These are phyloP conservation scores for Neurospora sp. DNA, from an alignment of 495 filamentous ascomycete species.

Conservation along the genomic window DNA sequence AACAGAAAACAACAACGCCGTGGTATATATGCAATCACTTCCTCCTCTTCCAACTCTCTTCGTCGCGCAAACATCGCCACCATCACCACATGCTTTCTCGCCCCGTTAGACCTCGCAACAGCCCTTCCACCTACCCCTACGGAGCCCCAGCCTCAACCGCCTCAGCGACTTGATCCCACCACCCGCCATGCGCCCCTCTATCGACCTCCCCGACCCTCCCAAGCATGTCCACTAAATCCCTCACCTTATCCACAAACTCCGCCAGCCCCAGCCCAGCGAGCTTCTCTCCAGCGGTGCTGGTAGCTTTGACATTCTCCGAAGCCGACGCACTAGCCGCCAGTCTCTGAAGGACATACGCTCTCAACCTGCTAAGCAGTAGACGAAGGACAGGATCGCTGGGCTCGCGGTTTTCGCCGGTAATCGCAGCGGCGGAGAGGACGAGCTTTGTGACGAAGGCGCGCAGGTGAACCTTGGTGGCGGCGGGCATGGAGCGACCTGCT, in stretches of 20 bases:
- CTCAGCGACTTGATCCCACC: constrained; percentile 65
- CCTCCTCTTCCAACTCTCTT: background rate
- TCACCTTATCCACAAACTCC: constrained; percentile 82
- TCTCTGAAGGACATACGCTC: constrained; percentile 64
- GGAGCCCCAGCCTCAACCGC: constrained; percentile 26
- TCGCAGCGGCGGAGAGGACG: constrained; percentile 29
- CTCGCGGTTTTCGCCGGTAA: constrained; percentile 20
- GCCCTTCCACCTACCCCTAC: too few relatives aligned
- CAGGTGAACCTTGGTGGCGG: constrained; percentile 49
- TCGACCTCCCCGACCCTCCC: constrained; percentile 68
- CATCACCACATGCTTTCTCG: too few relatives aligned
- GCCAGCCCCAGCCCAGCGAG: constrained; percentile 70
- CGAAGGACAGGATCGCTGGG: constrained; percentile 71
- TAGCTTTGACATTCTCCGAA: constrained; percentile 70
- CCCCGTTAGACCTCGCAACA: too few relatives aligned
- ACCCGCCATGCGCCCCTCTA: constrained; percentile 61
- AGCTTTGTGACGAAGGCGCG: constrained; percentile 42
- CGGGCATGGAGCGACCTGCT: constrained; percentile 70
- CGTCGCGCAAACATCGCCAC: background rate
- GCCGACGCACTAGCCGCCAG: constrained; percentile 60
- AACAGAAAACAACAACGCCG: background rate
- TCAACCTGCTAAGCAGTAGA: constrained; percentile 65
- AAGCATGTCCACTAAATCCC: constrained; percentile 70
- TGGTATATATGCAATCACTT: background rate
- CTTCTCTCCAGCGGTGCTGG: constrained; percentile 72